A percentile compares a stretch with the other conserved stretches of the same genome.
Conservation (phyloP, 805 yeast genomes). For the Metschnikowia vanudenii region DNA sequence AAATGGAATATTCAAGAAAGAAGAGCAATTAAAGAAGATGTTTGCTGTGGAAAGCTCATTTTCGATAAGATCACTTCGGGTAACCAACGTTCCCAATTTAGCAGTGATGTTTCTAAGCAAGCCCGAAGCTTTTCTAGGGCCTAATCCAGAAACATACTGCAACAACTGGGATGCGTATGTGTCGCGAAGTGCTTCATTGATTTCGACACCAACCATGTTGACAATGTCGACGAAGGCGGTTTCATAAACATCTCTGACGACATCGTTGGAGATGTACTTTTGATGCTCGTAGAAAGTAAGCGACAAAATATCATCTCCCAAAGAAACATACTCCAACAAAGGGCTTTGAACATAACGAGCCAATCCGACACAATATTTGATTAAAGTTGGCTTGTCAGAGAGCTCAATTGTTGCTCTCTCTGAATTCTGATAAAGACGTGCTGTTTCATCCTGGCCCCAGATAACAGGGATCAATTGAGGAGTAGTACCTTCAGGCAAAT, state of each 20-base stretch:
- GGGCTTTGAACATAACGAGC: conserved; percentile 94
- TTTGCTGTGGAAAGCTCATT: conserved; percentile 74
- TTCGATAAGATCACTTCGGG: conserved; percentile 80
- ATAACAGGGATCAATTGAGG: conserved; percentile 65
- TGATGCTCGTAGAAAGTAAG: conserved; percentile 73
- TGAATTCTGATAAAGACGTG: conserved; percentile 81
- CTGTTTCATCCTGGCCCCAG: conserved; percentile 92
- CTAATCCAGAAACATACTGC: conserved; percentile 86
- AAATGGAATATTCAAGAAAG: conserved; percentile 77
- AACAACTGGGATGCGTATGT: conserved; percentile 67
- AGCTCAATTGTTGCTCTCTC: conserved; percentile 72
- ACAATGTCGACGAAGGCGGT: conserved; percentile 86
- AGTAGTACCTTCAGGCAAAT: conserved; percentile 35
- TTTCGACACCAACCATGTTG: conserved; percentile 89
- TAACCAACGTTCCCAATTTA: conserved; percentile 53
- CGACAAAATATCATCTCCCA: conserved; percentile 71
- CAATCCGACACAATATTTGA: conserved; percentile 81
- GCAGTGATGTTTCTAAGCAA: conserved; percentile 75
- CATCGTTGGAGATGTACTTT: conserved; percentile 61
- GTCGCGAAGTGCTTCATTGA: conserved; percentile 83
- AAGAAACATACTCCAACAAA: conserved; percentile 79
- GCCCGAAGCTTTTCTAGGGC: conserved; percentile 92
- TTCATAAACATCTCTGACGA: conserved; percentile 64
- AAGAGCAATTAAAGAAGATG: conserved; percentile 88
- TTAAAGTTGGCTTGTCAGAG: conserved; percentile 77